phyloP scores from a whole-genome alignment of 2,329 filamentous ascomycete species.

The Cordyceps cateniannulata region DNA sequence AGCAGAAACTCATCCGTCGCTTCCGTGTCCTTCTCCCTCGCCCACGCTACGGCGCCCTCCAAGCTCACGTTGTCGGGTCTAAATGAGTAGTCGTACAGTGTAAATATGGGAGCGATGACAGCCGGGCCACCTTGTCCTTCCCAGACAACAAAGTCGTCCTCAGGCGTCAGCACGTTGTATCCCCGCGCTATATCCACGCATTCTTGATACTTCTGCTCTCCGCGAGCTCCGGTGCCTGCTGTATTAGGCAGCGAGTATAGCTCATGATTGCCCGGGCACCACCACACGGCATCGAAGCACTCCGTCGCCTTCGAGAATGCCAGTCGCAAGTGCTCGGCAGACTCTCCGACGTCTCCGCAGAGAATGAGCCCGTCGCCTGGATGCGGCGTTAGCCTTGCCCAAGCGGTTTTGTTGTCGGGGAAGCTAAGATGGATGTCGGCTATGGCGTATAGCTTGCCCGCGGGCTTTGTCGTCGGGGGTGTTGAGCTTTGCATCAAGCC shows the following conservation, averaged over 20 bases:
- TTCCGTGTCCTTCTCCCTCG: slow-evolving; percentile 27
- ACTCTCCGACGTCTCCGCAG: slow-evolving; percentile 31
- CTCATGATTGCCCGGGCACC: slow-evolving; percentile 53
- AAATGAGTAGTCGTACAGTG: slow-evolving; percentile 55
- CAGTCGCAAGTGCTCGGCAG: slow-evolving; percentile 26
- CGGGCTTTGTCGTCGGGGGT: too few relatives aligned
- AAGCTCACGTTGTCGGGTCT: slow-evolving; percentile 37
- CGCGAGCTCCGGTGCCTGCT: slow-evolving; percentile 27
- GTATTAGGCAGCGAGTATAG: slow-evolving; percentile 42
- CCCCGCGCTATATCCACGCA: slow-evolving; percentile 46
- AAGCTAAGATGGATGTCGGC: slow-evolving; percentile 31
- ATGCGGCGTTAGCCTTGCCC: slow-evolving; percentile 24
- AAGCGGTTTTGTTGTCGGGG: slow-evolving; percentile 25
- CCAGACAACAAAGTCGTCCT: slow-evolving; percentile 49
- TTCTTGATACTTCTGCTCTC: slow-evolving; percentile 47
- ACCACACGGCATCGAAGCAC: slow-evolving; percentile 38
- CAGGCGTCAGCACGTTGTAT: slow-evolving; percentile 47
- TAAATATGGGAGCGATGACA: slow-evolving; percentile 50
- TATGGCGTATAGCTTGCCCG: slow-evolving; percentile 28
- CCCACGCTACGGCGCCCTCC: slow-evolving; percentile 37
- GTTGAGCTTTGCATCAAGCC: too few relatives aligned
- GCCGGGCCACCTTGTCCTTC: slow-evolving; percentile 42
- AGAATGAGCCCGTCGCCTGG: slow-evolving; percentile 31
- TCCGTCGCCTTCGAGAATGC: slow-evolving; percentile 26
- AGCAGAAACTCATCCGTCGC: slow-evolving; percentile 32